Base-by-base conservation (phyloP, 1,284 basidiomycete species). In the Rhizoctonia solani region DNA sequence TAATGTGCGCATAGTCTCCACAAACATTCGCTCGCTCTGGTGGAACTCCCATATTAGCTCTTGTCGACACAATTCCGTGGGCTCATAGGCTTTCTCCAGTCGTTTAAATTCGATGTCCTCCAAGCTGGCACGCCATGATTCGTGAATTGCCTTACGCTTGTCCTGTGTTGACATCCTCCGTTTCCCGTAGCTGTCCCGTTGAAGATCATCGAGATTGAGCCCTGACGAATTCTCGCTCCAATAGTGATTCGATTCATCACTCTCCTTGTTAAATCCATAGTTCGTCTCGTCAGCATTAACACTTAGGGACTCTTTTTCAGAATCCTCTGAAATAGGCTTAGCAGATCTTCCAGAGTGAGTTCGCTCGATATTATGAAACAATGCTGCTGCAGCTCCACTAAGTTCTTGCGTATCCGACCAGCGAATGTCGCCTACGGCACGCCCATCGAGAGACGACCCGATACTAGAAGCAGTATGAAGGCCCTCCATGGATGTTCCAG, bases 11-110 rank as follows among this genome's bases (percentile, higher is more conserved):
- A 94, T 78, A 1, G 82, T 85, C 30, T 81, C 79, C 59, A 93
- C 84, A 71, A 94, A 93, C 0, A 77, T 74, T 42, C 82, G 80
- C 77, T 96, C 93, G 0, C 87, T 85, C 52, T 84, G 81, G 70
- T 81, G 83, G 52, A 95, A 79, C 68, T 88, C 83, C 78, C 83
- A 83, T 39, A 93, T 85, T 39, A 87, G 75, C 68, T 88, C 85
- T 72, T 90, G 88, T 11, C 91, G 82, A 46, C 81, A 79, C 73
- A 83, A 79, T 73, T 91, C 87, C 6, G 73, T 52, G n/a, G 59
- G 37, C n/a, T 53, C 59, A 21, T 39, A n/a, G 21, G 23, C 25
- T 19, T 6, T 32, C 19, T 61, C 16, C 1, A n/a, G 41, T 27
- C 27, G 23, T 39, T 16, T 30, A 21, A 49, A 32, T 29, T 39